These are phyloP conservation scores for Metrosideros polymorpha DNA, from an alignment of 441 rosid species.

Conservation along the genomic window DNA sequence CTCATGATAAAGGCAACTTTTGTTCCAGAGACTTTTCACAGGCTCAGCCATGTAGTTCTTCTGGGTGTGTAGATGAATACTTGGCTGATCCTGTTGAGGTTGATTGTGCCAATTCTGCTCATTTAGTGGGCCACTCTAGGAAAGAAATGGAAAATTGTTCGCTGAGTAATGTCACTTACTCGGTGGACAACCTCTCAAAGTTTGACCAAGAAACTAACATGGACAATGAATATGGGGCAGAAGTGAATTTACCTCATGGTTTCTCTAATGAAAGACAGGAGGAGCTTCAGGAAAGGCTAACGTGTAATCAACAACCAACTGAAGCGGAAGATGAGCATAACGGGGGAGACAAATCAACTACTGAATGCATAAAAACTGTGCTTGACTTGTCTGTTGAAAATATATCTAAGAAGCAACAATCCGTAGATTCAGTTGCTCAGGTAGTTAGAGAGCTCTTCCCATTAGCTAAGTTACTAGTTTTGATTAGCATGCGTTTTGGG, in stretches of 20 bases:
- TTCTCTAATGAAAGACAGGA: slow-evolving; percentile 3
- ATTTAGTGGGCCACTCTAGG: neutral
- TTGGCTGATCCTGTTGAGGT: slow-evolving; percentile 26
- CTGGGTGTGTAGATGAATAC: slow-evolving; percentile 28
- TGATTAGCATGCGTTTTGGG: neutral
- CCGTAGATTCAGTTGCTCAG: slow-evolving; percentile 12
- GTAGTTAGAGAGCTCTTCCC: slow-evolving; percentile 9
- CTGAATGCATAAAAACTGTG: slow-evolving; percentile 4
- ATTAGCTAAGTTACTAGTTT: neutral
- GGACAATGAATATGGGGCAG: neutral
- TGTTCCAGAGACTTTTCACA: slow-evolving; percentile 1
- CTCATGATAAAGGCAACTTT: slow-evolving; percentile 5
- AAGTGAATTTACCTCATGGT: slow-evolving; percentile 3
- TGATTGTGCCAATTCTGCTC: slow-evolving; percentile 19
- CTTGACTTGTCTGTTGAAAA: slow-evolving; percentile 7
- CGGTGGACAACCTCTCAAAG: neutral
- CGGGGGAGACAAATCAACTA: neutral
- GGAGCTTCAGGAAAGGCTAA: slow-evolving; percentile 8
- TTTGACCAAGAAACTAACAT: slow-evolving; percentile 3
- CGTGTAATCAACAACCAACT: neutral
- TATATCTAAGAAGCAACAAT: slow-evolving; percentile 9
- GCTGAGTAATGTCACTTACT: slow-evolving; percentile 3
- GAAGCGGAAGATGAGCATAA: slow-evolving; percentile 1
- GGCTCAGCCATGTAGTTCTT: slow-evolving; percentile 26
- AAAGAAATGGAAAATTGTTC: slow-evolving; percentile 5